These are phyloP conservation scores for Clarkia xantiana DNA, from an alignment of 345 rosid genomes.

Conservation along the genomic window DNA sequence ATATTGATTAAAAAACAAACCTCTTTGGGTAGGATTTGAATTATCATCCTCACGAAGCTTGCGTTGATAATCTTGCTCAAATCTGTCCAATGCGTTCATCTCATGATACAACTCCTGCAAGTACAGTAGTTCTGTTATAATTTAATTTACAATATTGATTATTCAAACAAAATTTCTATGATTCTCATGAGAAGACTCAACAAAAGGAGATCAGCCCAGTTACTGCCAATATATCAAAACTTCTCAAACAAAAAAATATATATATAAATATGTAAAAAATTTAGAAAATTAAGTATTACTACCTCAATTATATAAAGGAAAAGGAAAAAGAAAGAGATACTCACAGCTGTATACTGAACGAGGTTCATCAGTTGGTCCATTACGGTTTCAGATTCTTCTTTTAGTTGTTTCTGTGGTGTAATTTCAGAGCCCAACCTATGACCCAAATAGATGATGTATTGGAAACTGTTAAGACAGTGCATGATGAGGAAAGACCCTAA, in stretches of 20 bases:
- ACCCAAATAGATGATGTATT: constrained; percentile 11
- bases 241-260: too few species aligned
- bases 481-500: constrained; percentile 3
- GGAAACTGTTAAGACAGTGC: constrained; percentile 9
- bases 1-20: constrained; percentile 15
- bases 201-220: too few species aligned
- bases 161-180: not conserved
- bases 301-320: not conserved
- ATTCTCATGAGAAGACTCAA: not conserved
- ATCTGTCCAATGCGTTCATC: constrained; percentile 90
- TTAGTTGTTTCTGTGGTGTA: constrained; percentile 54
- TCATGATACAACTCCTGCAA: constrained; percentile 93
- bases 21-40: constrained; percentile 58
- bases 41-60: constrained; percentile 88
- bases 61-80: constrained; percentile 94
- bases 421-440: constrained; percentile 74
- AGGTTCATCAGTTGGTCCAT: constrained; percentile 63
- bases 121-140: not conserved
- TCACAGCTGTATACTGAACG: constrained; percentile 84
- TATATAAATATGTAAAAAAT: too few species aligned
- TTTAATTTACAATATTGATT: too few species aligned
- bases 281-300: too few species aligned
- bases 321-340: constrained; percentile 15
- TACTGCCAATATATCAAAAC: too few species aligned
- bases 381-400: constrained; percentile 57